These are phyloP conservation scores for Pyricularia sp. DNA, from an alignment of 2,329 filamentous ascomycete species.

Conservation along the genomic window DNA sequence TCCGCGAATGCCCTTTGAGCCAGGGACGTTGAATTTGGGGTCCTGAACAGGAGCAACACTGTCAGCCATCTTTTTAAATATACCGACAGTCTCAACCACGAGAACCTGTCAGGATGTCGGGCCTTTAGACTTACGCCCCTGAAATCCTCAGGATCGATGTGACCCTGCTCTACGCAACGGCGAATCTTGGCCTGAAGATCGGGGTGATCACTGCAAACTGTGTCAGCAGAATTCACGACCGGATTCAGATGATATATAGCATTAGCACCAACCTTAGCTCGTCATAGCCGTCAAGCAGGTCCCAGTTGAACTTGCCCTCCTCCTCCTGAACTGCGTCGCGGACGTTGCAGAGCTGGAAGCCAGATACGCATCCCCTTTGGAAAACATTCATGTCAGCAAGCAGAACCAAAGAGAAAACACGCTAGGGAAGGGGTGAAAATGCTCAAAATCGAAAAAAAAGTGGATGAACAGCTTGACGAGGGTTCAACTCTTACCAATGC, in stretches of 20 bases:
- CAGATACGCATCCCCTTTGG: constrained; percentile 76
- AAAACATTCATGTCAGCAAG: neutral
- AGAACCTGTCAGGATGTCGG: constrained; percentile 1
- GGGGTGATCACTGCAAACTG: constrained; percentile 26
- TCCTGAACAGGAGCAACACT: constrained; percentile 39
- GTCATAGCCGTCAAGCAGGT: constrained; percentile 68
- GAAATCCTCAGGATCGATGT: constrained; percentile 78
- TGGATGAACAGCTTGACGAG: constrained; percentile 1
- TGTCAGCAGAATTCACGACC: neutral
- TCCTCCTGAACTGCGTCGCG: constrained; percentile 38
- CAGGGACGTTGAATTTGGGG: constrained; percentile 57
- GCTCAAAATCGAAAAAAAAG: neutral
- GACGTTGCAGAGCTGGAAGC: constrained; percentile 54
- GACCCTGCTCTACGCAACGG: constrained; percentile 59
- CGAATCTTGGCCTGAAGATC: constrained; percentile 63
- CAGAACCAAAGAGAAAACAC: neutral
- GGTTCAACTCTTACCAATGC: constrained; percentile 58
- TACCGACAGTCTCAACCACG: neutral
- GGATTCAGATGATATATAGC: neutral
- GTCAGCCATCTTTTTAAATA: neutral
- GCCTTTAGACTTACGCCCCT: constrained; percentile 53
- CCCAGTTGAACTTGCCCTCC: constrained; percentile 41
- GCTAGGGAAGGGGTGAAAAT: neutral
- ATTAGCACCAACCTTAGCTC: constrained; percentile 41
- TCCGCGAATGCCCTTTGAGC: constrained; percentile 49